Base-by-base conservation (phyloP, 257 asterid genomes). In the Nicotiana noctiflora region DNA sequence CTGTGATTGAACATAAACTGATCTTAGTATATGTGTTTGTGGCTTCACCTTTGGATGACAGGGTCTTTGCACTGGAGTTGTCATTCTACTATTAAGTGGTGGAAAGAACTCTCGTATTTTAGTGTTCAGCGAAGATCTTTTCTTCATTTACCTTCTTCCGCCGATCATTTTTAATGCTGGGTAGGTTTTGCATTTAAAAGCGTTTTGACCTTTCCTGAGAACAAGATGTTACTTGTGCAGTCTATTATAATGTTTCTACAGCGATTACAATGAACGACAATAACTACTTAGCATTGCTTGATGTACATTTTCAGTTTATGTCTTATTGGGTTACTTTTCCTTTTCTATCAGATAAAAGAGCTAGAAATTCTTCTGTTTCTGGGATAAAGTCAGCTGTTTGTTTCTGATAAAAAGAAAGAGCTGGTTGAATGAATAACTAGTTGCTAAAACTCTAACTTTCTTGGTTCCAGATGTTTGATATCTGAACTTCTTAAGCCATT, bases 161-260 rank as follows among this genome's bases (percentile, higher is more conserved):
- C 99, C 99, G 4, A 96, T 96, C 89, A 96, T 96, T 77, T 96
- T 96, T 84, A 96, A 96, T 86, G 99, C 99, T 1, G 99, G 99
- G 99, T 96, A 89, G 64, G 89, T 81, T 23, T 25, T 62, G 25
- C 31, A 19, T 70, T 70, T 44, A 6, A 68, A 40, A 19, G 6
- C 21, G 1, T 68, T n/a, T n/a, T 40, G 2, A 40, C 21, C 32
- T 37, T 68, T 19, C 56, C 0, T 1, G n/a, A 0, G 34, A 40
- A 68, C 57, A 44, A 19, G 6, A 68, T 40, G 32, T 40, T 68
- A 12, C 67, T 61, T 63, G 29, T 64, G 21, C 2, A 40, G 31
- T 29, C 21, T 72, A 19, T 19, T 72, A 13, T 49, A 72, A 46
- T 44, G 78, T 44, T 72, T 46, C 40, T 46, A 11, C 49, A 46